Evolutionary conservation across 2,329 filamentous ascomycete genomes (phyloP), one percentile per base, ranked within the genome.

Genomic region (Fusarium verrucosum): DNA sequence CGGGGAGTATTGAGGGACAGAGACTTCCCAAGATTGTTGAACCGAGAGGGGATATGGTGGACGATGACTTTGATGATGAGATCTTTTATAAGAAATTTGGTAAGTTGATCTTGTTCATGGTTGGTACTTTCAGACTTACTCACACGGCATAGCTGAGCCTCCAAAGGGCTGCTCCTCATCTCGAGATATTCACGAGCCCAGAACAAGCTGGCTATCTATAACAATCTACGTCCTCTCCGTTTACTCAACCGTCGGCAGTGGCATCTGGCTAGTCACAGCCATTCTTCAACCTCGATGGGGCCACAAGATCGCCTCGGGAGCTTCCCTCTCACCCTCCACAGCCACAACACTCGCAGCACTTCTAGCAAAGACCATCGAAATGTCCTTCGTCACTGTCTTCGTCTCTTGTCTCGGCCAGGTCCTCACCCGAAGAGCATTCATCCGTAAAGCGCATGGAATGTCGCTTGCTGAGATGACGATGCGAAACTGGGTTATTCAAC

Each of bases 401-500:
- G 89, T 94, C 2, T 85, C 89, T 0, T 91, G 91, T 51, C 73
- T 94, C 0, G 92, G 92, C 0, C 92, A 95, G 73, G 84, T 90
- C 0, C 77, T 94, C 16, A 92, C 86, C n/a, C 82, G 89, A 19
- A 80, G 89, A 51, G 89, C 91, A 0, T 84, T 92, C 52, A 82
- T 83, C 22, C 84, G 82, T 50, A 79, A 82, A 10, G 84, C 86
- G 1, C 78, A 80, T 4, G 91, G 91, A 3, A 84, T 94, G 56
- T 92, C 87, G 0, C 82, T 94, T 16, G 88, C 91, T 0, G 91
- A 94, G 71, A 86, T 94, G 79, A 89, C 85, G 16, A 92, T 94
- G 89, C 83, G 91, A 3, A 68, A 71, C 38, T 94, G 91, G 91
- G 84, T 89, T 19, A 85, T 88, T 42, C 87, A 90, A 74, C 90